Percentiles rank a stretch among this genome's conserved stretches.
Conservation (phyloP, 1,139 yeast genomes). For the Yarrowia galli region DNA sequence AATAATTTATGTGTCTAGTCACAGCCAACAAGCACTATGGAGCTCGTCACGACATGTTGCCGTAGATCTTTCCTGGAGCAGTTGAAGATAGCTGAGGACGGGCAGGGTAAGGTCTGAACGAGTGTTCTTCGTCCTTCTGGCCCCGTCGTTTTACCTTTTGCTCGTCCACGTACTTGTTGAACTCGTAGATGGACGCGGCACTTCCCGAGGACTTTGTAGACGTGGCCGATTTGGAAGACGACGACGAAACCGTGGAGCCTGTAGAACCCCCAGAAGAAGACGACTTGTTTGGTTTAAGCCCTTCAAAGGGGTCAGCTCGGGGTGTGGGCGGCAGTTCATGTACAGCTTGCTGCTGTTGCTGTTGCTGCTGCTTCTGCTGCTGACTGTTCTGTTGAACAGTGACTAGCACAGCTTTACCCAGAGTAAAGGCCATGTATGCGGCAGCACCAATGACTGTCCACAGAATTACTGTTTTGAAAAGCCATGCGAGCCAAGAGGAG, state of each 20-base stretch:
- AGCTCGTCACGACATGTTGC: background rate
- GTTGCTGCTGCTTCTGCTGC: constrained; percentile 4
- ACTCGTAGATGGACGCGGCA: constrained; percentile 31
- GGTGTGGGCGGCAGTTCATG: constrained; percentile 19
- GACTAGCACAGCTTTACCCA: constrained; percentile 8
- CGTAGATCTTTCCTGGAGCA: constrained; percentile 29
- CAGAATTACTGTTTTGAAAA: constrained; percentile 2
- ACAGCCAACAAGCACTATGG: too few species aligned
- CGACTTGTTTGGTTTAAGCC: constrained; percentile 1
- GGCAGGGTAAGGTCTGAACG: constrained; percentile 41
- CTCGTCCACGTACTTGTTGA: constrained; percentile 29
- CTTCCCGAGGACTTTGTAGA: constrained; percentile 23
- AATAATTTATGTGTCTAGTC: constrained; percentile 3
- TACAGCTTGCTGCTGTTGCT: background rate
- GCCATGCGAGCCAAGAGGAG: constrained; percentile 24
- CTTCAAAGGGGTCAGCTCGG: constrained; percentile 19
- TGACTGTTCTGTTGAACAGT: constrained; percentile 9
- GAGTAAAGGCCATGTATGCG: constrained; percentile 13
- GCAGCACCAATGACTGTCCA: constrained; percentile 12
- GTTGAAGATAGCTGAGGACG: constrained; percentile 37
- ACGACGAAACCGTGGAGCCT: constrained; percentile 1
- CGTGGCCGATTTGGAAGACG: constrained; percentile 2
- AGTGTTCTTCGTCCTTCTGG: constrained; percentile 37
- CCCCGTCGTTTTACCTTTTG: constrained; percentile 10
- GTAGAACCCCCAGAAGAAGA: background rate